Conservation (phyloP, 805 yeast genomes). For the Starmerella davenportii region DNA sequence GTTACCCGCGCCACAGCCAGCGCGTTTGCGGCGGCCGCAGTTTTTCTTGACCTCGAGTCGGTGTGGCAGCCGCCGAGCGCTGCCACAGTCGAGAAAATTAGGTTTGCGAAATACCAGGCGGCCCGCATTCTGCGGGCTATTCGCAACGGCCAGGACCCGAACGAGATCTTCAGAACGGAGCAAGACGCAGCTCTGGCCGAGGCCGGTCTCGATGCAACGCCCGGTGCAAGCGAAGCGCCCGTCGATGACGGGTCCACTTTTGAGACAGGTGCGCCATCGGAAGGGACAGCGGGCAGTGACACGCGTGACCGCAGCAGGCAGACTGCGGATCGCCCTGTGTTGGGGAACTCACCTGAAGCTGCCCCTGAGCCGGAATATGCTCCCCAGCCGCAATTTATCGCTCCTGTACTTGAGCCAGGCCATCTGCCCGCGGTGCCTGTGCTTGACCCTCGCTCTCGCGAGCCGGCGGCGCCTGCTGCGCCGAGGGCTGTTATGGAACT, state of each 20-base stretch:
- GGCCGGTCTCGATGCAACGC: slow-evolving; percentile 3
- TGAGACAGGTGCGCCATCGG: too few relatives aligned
- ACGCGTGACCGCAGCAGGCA: too few relatives aligned
- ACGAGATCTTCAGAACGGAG: slow-evolving; percentile 27
- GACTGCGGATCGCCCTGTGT: too few relatives aligned
- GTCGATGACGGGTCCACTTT: background rate
- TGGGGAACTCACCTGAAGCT: too few relatives aligned
- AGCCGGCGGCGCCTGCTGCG: background rate
- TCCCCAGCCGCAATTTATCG: too few relatives aligned
- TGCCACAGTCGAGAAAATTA: slow-evolving; percentile 30
- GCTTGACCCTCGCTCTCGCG: too few relatives aligned
- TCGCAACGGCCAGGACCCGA: slow-evolving; percentile 38
- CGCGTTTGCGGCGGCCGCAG: slow-evolving; percentile 36
- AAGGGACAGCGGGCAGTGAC: background rate
- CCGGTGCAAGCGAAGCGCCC: background rate
- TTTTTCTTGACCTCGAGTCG: slow-evolving; percentile 34
- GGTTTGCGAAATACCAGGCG: slow-evolving; percentile 47
- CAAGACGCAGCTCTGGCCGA: slow-evolving; percentile 15
- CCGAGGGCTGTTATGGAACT: slow-evolving; percentile 11
- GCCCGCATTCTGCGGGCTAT: slow-evolving; percentile 36
- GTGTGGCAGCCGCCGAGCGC: slow-evolving; percentile 20
- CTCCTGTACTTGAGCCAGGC: too few relatives aligned
- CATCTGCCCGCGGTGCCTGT: too few relatives aligned
- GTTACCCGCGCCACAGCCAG: slow-evolving; percentile 32
- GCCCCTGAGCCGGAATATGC: too few relatives aligned